Evolutionary conservation across 192 early-diverging fungal species (phyloP).

Genomic region (Allomyces macrogynus): DNA sequence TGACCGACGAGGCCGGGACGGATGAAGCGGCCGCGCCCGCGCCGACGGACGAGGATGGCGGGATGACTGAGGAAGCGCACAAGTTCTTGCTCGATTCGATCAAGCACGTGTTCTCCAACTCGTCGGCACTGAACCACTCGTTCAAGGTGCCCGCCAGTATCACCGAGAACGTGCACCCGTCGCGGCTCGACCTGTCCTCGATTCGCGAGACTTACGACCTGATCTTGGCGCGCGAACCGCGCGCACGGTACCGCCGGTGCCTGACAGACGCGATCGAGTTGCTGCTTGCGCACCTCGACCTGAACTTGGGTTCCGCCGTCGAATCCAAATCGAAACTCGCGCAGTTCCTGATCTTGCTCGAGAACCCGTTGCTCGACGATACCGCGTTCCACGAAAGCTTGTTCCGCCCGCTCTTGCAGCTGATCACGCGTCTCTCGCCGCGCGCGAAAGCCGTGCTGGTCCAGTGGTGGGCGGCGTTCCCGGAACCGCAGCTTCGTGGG

Average conservation of each 20-base stretch:
- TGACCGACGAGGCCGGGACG: background rate
- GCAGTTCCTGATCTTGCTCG: conserved; percentile 13
- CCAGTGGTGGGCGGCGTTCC: conserved; percentile 29
- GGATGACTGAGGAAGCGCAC: background rate
- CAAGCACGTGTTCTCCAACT: background rate
- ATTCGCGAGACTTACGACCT: conserved; percentile 13
- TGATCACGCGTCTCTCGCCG: conserved; percentile 18
- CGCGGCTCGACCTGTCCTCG: conserved; percentile 11
- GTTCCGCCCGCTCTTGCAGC: conserved; percentile 15
- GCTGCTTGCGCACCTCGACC: conserved; percentile 23
- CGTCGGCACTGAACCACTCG: background rate
- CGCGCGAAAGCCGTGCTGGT: conserved; percentile 14
- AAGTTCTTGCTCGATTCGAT: background rate
- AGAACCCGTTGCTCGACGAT: conserved; percentile 34
- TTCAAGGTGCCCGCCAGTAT: background rate
- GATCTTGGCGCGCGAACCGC: conserved; percentile 13
- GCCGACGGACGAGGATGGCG: background rate
- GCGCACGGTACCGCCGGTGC: conserved; percentile 11
- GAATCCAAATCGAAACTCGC: conserved; percentile 10
- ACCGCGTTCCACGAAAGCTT: conserved; percentile 22
- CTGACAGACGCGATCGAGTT: conserved; percentile 34
- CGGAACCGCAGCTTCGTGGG: conserved; percentile 14
- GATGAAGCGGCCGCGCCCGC: background rate
- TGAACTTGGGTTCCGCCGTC: conserved; percentile 16
- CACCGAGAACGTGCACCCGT: background rate